Percentiles rank a stretch among this genome's conserved stretches.
Evolutionary conservation across 352 stramenopile species (phyloP).

Genomic region (Thraustochytrium sp.): DNA sequence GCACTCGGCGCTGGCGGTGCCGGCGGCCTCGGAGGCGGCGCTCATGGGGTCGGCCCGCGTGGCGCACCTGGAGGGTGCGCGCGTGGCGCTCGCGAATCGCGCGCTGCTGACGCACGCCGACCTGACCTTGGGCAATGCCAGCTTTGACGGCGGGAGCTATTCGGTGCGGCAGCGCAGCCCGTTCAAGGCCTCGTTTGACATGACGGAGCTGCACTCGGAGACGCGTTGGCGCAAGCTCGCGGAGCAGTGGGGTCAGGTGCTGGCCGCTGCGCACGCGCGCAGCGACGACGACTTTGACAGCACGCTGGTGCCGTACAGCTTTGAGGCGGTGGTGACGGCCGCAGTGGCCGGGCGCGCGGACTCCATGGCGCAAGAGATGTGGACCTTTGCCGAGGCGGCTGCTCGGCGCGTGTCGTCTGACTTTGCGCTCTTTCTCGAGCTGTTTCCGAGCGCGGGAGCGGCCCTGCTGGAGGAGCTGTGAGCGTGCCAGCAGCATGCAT

Average conservation of each 20-base stretch:
- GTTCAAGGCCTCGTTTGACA: neutral
- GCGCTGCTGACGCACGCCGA: neutral
- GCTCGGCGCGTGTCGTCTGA: neutral
- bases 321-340: neutral
- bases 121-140: neutral
- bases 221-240: neutral
- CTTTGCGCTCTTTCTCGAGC: neutral
- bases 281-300: slow-evolving; percentile 10
- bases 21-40: neutral
- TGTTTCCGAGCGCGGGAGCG: too few relatives aligned
- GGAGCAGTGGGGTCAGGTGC: neutral
- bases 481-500: too few relatives aligned
- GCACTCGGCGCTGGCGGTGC: neutral
- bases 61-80: neutral
- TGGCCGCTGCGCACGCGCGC: neutral
- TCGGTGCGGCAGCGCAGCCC: neutral
- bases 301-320: neutral
- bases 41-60: neutral
- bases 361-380: neutral
- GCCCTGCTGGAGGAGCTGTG: too few relatives aligned
- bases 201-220: neutral
- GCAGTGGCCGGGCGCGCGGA: neutral
- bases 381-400: neutral
- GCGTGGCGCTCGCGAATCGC: neutral
- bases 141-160: neutral